A percentile compares a stretch with the other conserved stretches of the same genome.
phyloP scores from a whole-genome alignment of 108 stramenopile genomes.

The Chaetoceros tenuissimus region DNA sequence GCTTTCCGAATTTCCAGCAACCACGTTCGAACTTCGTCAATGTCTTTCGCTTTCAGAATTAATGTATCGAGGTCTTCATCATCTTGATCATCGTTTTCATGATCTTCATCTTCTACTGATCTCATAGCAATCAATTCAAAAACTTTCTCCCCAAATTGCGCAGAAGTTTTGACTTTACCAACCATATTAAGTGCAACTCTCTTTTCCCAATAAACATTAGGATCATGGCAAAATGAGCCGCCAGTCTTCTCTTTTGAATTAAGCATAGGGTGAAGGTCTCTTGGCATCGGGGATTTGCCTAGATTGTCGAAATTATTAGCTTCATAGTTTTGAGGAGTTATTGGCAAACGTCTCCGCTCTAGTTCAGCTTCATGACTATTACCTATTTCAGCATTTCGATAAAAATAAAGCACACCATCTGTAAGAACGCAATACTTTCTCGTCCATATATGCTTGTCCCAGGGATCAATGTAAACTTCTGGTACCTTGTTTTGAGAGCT shows the following conservation, averaged over 20 bases:
- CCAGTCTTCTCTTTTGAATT: conserved; percentile 1
- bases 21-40: conserved; percentile 66
- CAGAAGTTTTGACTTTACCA: conserved; percentile 60
- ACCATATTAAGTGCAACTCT: conserved; percentile 58
- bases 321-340: not conserved
- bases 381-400: conserved; percentile 50
- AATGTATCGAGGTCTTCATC: conserved; percentile 17
- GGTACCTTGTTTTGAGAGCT: too few species aligned
- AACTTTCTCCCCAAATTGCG: conserved; percentile 46
- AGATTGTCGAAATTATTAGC: conserved; percentile 10
- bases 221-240: conserved; percentile 9
- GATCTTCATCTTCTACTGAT: conserved; percentile 13
- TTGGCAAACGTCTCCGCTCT: conserved; percentile 34
- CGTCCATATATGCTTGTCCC: conserved; percentile 65
- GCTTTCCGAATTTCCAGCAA: conserved; percentile 77
- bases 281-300: conserved; percentile 52
- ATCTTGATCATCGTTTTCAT: conserved; percentile 2
- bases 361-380: conserved; percentile 45
- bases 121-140: conserved; percentile 56
- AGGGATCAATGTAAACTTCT: conserved; percentile 43
- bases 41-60: conserved; percentile 45
- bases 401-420: conserved; percentile 71
- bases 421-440: conserved; percentile 71
- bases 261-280: conserved; percentile 14
- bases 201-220: conserved; percentile 56